phyloP scores from a whole-genome alignment of 495 filamentous ascomycete genomes.

The Pyrenula aspistea region DNA sequence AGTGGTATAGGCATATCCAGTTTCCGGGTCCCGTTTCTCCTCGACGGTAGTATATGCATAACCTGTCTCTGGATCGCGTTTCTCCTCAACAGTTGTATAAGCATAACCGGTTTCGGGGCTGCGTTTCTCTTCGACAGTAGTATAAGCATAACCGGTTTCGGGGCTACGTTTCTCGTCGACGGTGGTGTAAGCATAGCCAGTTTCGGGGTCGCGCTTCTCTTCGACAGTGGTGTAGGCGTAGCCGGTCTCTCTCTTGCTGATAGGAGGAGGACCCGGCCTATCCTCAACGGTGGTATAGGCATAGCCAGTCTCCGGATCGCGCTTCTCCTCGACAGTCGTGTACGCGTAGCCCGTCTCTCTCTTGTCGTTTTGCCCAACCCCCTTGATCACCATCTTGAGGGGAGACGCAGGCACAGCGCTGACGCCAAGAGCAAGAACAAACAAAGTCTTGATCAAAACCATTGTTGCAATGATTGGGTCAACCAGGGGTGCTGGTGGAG shows the following conservation, averaged over 20 bases:
- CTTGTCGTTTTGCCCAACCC: background rate
- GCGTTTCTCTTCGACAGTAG: background rate
- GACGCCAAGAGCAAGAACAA: background rate
- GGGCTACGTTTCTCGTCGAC: background rate
- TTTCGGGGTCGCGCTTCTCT: background rate
- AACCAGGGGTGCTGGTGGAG: background rate
- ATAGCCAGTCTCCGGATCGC: background rate
- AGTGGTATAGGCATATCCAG: background rate
- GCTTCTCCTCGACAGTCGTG: background rate
- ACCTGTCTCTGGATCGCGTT: background rate
- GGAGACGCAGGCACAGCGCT: background rate
- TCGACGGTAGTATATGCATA: background rate
- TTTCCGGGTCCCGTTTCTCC: background rate
- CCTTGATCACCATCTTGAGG: background rate
- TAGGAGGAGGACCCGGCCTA: background rate
- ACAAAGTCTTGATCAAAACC: background rate
- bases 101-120: background rate
- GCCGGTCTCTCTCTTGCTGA: too few relatives aligned
- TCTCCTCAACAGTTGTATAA: background rate
- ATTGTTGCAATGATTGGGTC: background rate
- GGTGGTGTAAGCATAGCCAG: background rate
- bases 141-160: background rate
- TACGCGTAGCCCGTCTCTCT: background rate
- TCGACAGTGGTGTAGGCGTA: background rate
- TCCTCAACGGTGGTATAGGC: background rate